Evolutionary conservation across 176 grass and related monocot genomes (phyloP), one percentile per base, ranked within the genome.

Genomic region (Musa acuminata): DNA sequence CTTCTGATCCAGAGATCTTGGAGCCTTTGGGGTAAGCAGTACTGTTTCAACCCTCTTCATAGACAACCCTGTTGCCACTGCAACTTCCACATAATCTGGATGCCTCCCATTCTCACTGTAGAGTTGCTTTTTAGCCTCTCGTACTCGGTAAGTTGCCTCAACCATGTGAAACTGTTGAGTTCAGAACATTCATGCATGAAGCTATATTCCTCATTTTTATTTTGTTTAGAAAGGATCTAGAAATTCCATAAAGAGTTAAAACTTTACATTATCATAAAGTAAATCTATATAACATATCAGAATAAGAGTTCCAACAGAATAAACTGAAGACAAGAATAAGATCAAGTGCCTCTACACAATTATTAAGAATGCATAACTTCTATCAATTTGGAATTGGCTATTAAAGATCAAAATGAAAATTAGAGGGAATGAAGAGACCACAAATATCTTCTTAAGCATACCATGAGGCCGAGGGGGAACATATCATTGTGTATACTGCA

Each of bases 121-220:
- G 48, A 87, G 81, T 48, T 87, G 69, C 2, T 78, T 80, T 4
- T 67, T 81, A 49, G 79, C 85, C 58, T 83, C 86, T 82, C 84
- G 85, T 78, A 93, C 90, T 22, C 84, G 85, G 57, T 82, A 87
- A 78, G 78, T 85, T 62, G 86, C 88, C 51, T 98, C 85, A 10
- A 89, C 84, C 90, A 98, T 82, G 76, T 86, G 66, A 43, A 72
- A 65, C 85, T 87, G 72, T 74, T 74, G 25, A 55, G 72, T 1
- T 11, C 26, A 57, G 22, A 72, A 51, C 11, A 71, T 21, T 8
- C 8, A 11, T 9, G 8, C 72, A 73, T 73, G 52, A 23, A 55
- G 13, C 8, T 14, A 8, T 73, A 22, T 73, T 43, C 35, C 23
- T 13, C 52, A 73, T 55, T 73, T 25, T 19, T 8, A 50, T 9